Conservation (phyloP, 176 grass and related monocot genomes). For the Coix lacrymajobi region DNA sequence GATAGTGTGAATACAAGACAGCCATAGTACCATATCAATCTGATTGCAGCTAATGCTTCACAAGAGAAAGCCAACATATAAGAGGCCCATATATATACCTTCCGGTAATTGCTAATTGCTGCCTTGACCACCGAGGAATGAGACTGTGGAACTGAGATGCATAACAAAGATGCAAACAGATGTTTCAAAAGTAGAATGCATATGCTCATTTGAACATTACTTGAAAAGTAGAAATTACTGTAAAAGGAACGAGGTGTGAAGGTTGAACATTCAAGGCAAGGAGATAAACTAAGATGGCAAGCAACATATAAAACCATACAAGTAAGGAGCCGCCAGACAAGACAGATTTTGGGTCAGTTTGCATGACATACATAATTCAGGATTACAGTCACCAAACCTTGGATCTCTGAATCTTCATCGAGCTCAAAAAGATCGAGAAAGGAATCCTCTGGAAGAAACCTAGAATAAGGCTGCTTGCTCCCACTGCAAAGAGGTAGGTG, state of each 20-base stretch:
- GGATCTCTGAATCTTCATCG: conserved; percentile 61
- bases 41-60: not conserved
- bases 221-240: not conserved
- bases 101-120: conserved; percentile 58
- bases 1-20: conserved; percentile 23
- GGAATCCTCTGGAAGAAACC: conserved; percentile 81
- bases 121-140: conserved; percentile 55
- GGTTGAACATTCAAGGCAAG: not conserved
- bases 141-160: conserved; percentile 59
- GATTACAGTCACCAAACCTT: conserved; percentile 52
- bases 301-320: not conserved
- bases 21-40: not conserved
- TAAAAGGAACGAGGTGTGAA: not conserved
- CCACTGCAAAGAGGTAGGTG: conserved; percentile 51
- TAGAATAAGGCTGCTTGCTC: conserved; percentile 80
- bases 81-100: conserved; percentile 30
- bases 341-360: not conserved
- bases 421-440: conserved; percentile 78
- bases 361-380: conserved; percentile 8
- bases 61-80: not conserved
- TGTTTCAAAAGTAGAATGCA: not conserved
- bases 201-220: not conserved
- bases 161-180: conserved; percentile 4
- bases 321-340: not conserved
- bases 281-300: not conserved